Evolutionary conservation across 805 yeast species (phyloP), one percentile per base, ranked within the genome.

Genomic region (Candida boleticola): DNA sequence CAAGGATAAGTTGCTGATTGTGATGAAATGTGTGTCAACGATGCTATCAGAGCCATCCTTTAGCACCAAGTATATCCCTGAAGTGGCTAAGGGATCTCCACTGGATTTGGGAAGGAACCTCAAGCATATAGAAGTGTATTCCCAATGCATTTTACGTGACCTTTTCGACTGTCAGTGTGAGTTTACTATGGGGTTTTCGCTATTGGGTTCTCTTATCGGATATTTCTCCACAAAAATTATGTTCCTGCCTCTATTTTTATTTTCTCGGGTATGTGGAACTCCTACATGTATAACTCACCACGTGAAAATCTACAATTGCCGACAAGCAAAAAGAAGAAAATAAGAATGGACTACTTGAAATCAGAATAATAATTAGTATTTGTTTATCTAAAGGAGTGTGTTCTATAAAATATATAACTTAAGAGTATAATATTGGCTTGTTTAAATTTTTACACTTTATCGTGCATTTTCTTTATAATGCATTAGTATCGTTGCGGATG

Each of bases 41-140:
- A 14, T 13, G 14, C 25, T 29, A n/a, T 13, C 20, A 10, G 22
- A 10, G 10, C 14, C 30, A 5, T 41, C 42, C 14, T 19, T 26
- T 10, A 40, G 36, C 5, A 49, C 47, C 11, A 59, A 25, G 31
- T 48, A 49, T 3, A 58, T 46, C 7, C 66, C 66, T 2, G 65
- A 59, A 31, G 40, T 16, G 4, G 55, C 59, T 31, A 50, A 43
- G 3, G 40, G 39, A 2, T 50, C 54, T 7, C 43, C 44, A 13
- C 22, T 30, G 11, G 7, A 5, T 2, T 46, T 44, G 16, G 42
- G 43, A n/a, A 53, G 37, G n/a, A 55, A 43, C 23, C 64, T 45
- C 2, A 61, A 38, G 9, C 59, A 42, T 5, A 60, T 51, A 1
- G 64, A 60, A 1, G 45, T 22, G 32, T 47, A 51, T 20, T 43